Percentiles rank a stretch among this genome's conserved stretches.
These are phyloP conservation scores for Emmonsiellopsis sp. DNA, from an alignment of 2,329 filamentous ascomycete species.

Conservation along the genomic window DNA sequence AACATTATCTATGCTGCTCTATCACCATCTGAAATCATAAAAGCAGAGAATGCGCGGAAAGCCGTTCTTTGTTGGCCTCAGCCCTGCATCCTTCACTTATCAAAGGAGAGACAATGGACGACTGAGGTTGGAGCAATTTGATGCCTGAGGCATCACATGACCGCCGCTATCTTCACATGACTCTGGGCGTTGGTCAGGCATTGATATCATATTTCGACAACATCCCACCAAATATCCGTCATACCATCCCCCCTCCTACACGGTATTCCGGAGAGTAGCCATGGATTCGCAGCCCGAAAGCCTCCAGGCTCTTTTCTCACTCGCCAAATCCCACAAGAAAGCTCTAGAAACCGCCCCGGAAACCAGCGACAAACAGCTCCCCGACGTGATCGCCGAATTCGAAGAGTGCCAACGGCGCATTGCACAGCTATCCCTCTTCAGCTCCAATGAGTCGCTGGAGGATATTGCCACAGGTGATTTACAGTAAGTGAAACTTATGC, in stretches of 20 bases:
- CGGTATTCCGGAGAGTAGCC: not conserved
- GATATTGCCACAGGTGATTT: constrained; percentile 79
- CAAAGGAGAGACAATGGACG: no score
- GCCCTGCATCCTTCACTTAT: no score
- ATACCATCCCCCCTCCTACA: not conserved
- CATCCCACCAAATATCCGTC: not conserved
- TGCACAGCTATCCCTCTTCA: constrained; percentile 71
- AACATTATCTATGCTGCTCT: not conserved
- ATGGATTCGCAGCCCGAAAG: constrained; percentile 40
- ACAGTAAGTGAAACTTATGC: constrained; percentile 44
- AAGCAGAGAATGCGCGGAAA: no score
- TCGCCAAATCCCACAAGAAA: constrained; percentile 47
- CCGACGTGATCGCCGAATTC: constrained; percentile 60
- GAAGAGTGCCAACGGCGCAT: constrained; percentile 63
- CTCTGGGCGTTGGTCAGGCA: not conserved
- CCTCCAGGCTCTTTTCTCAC: constrained; percentile 46
- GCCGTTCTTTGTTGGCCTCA: no score
- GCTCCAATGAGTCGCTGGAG: constrained; percentile 78
- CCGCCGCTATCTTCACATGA: not conserved
- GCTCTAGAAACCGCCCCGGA: constrained; percentile 52
- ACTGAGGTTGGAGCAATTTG: no score
- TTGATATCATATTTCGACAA: no score
- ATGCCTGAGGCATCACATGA: no score
- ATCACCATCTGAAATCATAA: no score
- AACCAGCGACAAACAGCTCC: constrained; percentile 55